phyloP scores from a whole-genome alignment of 2,329 filamentous ascomycete genomes.

The Penicillium sp. region DNA sequence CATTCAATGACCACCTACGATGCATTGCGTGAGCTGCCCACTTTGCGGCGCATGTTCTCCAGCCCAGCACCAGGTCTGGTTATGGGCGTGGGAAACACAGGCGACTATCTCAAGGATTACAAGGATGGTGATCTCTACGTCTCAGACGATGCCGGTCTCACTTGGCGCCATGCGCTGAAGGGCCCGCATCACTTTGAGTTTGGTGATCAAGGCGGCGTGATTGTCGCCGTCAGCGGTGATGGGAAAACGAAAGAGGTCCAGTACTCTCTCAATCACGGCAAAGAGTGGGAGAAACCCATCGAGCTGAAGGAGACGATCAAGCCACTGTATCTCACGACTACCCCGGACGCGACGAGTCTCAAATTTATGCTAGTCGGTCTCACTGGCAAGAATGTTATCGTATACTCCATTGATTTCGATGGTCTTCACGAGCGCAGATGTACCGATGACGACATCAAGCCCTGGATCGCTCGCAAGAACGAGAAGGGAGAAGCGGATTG shows the following conservation, averaged over 20 bases:
- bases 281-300: constrained; percentile 66
- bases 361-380: constrained; percentile 77
- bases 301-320: constrained; percentile 66
- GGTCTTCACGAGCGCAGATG: constrained; percentile 77
- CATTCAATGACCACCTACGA: constrained; percentile 77
- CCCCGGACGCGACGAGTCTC: constrained; percentile 84
- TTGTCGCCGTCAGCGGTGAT: constrained; percentile 74
- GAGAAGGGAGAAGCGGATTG: constrained; percentile 77
- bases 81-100: constrained; percentile 91
- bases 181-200: constrained; percentile 95
- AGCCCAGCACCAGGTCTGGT: constrained; percentile 88
- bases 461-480: constrained; percentile 80
- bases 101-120: constrained; percentile 66
- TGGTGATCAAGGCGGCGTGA: constrained; percentile 83
- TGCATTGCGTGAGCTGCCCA: constrained; percentile 50
- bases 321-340: constrained; percentile 75
- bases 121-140: constrained; percentile 75
- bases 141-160: constrained; percentile 84
- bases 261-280: constrained; percentile 87
- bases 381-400: constrained; percentile 51
- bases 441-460: constrained; percentile 66
- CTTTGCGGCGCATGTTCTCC: constrained; percentile 82
- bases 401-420: constrained; percentile 78
- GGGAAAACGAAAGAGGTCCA: constrained; percentile 56
- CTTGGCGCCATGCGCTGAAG: constrained; percentile 68